These are phyloP conservation scores for Kuraishia floccosa DNA, from an alignment of 805 yeast species.

Conservation along the genomic window DNA sequence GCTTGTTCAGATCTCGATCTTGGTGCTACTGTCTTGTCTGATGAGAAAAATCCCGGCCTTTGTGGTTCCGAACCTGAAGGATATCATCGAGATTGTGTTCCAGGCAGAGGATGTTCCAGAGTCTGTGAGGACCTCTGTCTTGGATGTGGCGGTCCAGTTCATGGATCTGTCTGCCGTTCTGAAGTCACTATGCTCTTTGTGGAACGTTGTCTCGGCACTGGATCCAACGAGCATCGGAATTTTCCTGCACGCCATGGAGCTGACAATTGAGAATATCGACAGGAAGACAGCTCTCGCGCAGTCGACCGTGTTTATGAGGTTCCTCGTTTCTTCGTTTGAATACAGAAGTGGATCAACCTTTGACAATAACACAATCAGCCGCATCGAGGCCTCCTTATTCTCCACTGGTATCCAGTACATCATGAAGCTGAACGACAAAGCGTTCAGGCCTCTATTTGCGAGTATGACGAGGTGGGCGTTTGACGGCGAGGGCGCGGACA, in stretches of 20 bases:
- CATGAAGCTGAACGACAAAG: slow-evolving; percentile 86
- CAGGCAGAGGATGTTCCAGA: slow-evolving; percentile 48
- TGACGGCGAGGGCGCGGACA: slow-evolving; percentile 61
- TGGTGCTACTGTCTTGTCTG: slow-evolving; percentile 63
- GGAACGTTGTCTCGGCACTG: slow-evolving; percentile 32
- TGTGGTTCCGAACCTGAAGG: slow-evolving; percentile 55
- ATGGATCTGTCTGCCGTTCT: slow-evolving; percentile 58
- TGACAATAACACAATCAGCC: slow-evolving; percentile 63
- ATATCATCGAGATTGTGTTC: slow-evolving; percentile 48
- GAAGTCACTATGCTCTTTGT: slow-evolving; percentile 47
- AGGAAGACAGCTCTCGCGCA: slow-evolving; percentile 68
- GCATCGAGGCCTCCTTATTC: slow-evolving; percentile 72
- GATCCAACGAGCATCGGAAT: slow-evolving; percentile 49
- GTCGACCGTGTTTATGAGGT: slow-evolving; percentile 54
- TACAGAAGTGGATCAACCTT: slow-evolving; percentile 48
- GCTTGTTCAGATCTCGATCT: slow-evolving; percentile 56
- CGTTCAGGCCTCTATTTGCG: slow-evolving; percentile 87
- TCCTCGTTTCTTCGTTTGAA: slow-evolving; percentile 63
- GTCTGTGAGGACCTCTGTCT: slow-evolving; percentile 46
- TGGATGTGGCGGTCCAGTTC: slow-evolving; percentile 50
- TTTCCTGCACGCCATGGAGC: slow-evolving; percentile 56
- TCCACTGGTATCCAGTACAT: slow-evolving; percentile 66
- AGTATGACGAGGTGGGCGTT: slow-evolving; percentile 85
- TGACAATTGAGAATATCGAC: slow-evolving; percentile 52
- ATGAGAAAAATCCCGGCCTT: slow-evolving; percentile 82